Base-by-base conservation (phyloP, 257 asterid genomes). In the Paraleonurus japonicus region DNA sequence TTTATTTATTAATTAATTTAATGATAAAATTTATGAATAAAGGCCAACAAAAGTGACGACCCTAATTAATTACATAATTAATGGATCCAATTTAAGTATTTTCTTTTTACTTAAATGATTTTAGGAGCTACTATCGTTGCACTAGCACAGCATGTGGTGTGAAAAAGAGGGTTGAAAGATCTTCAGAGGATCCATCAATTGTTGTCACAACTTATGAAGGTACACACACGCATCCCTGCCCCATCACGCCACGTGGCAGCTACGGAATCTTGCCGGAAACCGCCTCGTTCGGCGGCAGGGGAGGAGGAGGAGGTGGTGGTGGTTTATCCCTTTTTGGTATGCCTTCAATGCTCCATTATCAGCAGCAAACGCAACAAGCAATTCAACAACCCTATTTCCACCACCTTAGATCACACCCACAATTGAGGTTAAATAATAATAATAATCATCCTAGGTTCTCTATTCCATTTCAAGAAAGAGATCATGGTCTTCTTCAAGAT, bases 81-180 rank as follows among this genome's bases (percentile, higher is more conserved):
- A 30, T 30, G 53, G 4, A 15, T 32, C 22, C 69, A 60, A 59
- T 35, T 30, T 17, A 0, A 23, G n/a, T 6, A 0, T 66, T 27
- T 17, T 33, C 3, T 64, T 2, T 63, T 37, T 16, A 2, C 0
- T 13, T 47, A 2, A 17, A 12, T 7, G 7, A 5, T 15, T n/a
- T n/a, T 76, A 93, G 98, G 95, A 93, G 98, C 83, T 93, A 93
- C 76, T 90, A 90, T 35, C 95, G 97, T 26, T 93, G 98, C 87
- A 93, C 98, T 0, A 90, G 79, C 45, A 76, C 95, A 64, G 80
- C 85, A 60, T 90, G 98, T 79, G 95, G 96, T 4, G 98, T 93
- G 82, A 90, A 93, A 76, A 93, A 93, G 72, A 85, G 97, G 63
- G 96, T 93, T 8, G 98, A 93, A 75, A 81, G 98, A 79, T 93